Conservation (phyloP, 208 protist species). For the Acanthamoeba sp. region DNA sequence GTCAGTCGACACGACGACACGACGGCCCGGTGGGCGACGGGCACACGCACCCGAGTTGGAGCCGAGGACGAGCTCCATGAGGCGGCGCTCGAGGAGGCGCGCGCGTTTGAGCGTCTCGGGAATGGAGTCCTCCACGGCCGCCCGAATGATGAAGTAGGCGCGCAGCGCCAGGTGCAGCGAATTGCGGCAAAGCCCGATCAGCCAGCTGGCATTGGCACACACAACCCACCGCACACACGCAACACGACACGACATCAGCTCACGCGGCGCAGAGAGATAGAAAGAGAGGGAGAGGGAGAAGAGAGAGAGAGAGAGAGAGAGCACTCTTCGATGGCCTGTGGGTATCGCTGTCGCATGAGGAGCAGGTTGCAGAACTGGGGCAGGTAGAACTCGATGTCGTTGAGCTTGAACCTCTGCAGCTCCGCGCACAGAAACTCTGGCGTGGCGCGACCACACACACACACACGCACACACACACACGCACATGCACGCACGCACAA, state of each 20-base stretch:
- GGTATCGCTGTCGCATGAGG: not conserved
- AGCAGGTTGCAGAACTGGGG: conserved; percentile 44
- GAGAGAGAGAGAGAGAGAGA: not conserved
- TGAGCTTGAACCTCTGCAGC: conserved; percentile 15
- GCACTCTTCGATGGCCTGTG: conserved; percentile 35
- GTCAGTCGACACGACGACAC: not conserved
- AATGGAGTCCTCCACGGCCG: not conserved
- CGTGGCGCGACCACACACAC: not conserved
- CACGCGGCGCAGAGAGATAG: too few relatives aligned
- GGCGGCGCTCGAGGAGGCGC: not conserved
- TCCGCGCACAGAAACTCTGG: not conserved
- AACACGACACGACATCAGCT: not conserved
- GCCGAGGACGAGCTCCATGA: not conserved
- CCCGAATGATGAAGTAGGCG: conserved; percentile 7
- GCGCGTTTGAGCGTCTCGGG: not conserved
- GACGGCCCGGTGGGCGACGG: not conserved
- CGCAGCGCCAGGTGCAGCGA: conserved; percentile 14
- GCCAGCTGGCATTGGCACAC: conserved; percentile 17
- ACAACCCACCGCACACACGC: not conserved
- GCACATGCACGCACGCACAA: too few relatives aligned
- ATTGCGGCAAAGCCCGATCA: not conserved
- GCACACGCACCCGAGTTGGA: not conserved
- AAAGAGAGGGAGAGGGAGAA: too few relatives aligned
- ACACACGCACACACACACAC: not conserved
- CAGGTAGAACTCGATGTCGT: conserved; percentile 48